These are phyloP conservation scores for Phytophthora pini DNA, from an alignment of 352 stramenopile genomes.

Conservation along the genomic window DNA sequence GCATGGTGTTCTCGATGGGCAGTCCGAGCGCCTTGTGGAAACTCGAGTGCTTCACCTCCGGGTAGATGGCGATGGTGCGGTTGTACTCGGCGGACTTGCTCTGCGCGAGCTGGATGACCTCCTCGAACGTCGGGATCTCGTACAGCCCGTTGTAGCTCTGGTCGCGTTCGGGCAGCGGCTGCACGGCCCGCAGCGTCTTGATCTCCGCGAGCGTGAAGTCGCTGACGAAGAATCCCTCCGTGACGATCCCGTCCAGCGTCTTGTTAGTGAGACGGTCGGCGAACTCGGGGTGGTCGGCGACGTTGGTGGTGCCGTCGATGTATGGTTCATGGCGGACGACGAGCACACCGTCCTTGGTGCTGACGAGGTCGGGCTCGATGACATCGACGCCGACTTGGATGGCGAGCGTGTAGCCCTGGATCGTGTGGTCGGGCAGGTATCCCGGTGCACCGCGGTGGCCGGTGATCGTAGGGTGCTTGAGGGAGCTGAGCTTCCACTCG, in stretches of 20 bases:
- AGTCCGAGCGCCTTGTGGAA: slow-evolving; percentile 75
- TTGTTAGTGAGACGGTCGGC: slow-evolving; percentile 64
- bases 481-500: slow-evolving; percentile 28
- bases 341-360: slow-evolving; percentile 84
- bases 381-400: slow-evolving; percentile 91
- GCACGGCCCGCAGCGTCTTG: slow-evolving; percentile 83
- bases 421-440: slow-evolving; percentile 92
- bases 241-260: slow-evolving; percentile 60
- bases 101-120: slow-evolving; percentile 88
- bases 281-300: slow-evolving; percentile 79
- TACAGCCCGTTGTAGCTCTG: slow-evolving; percentile 87
- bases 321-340: slow-evolving; percentile 89
- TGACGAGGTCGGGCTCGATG: slow-evolving; percentile 93
- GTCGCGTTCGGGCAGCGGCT: slow-evolving; percentile 80
- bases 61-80: slow-evolving; percentile 84
- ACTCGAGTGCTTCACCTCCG: slow-evolving; percentile 89
- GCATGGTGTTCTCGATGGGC: slow-evolving; percentile 78
- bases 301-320: slow-evolving; percentile 91
- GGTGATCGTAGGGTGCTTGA: slow-evolving; percentile 67
- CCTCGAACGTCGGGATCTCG: slow-evolving; percentile 88
- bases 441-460: slow-evolving; percentile 89
- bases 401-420: slow-evolving; percentile 89
- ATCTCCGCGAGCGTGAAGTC: slow-evolving; percentile 94
- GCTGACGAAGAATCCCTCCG: slow-evolving; percentile 86
- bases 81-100: slow-evolving; percentile 63